These are phyloP conservation scores for Ormosia semicastrata DNA, from an alignment of 306 rosid species.

Conservation along the genomic window DNA sequence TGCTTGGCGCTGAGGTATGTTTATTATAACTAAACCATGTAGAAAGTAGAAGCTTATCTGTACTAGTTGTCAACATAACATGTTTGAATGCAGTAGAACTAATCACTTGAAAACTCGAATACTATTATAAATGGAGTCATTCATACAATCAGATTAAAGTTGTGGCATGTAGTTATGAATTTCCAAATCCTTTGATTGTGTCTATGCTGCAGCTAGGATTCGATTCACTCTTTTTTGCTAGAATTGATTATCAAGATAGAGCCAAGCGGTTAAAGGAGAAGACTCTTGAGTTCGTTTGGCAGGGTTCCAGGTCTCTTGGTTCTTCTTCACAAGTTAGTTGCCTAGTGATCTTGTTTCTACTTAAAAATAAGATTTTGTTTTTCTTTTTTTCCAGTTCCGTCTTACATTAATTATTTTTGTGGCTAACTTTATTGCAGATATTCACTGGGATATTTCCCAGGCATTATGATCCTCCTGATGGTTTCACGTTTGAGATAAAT, in stretches of 20 bases:
- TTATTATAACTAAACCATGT: background rate
- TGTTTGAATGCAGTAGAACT: background rate
- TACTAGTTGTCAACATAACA: background rate
- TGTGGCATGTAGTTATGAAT: background rate
- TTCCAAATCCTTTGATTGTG: slow-evolving; percentile 2
- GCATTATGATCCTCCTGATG: slow-evolving; percentile 92
- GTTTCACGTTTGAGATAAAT: slow-evolving; percentile 77
- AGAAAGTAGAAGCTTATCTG: background rate
- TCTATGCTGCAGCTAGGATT: slow-evolving; percentile 73
- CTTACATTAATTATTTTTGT: background rate
- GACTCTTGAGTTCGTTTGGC: slow-evolving; percentile 79
- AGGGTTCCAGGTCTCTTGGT: slow-evolving; percentile 69
- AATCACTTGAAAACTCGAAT: background rate
- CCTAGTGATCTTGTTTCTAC: slow-evolving; percentile 14
- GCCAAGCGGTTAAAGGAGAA: slow-evolving; percentile 67
- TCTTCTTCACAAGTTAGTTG: slow-evolving; percentile 77
- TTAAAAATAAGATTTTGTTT: background rate
- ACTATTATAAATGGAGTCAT: background rate
- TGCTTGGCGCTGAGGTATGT: slow-evolving; percentile 79
- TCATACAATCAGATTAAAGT: background rate
- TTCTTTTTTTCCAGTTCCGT: background rate
- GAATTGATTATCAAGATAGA: slow-evolving; percentile 91
- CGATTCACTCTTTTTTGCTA: slow-evolving; percentile 80
- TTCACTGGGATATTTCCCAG: slow-evolving; percentile 79
- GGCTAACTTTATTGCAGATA: slow-evolving; percentile 49